Conservation (phyloP, 2,329 filamentous ascomycete genomes). For the Corynespora cassiicola region DNA sequence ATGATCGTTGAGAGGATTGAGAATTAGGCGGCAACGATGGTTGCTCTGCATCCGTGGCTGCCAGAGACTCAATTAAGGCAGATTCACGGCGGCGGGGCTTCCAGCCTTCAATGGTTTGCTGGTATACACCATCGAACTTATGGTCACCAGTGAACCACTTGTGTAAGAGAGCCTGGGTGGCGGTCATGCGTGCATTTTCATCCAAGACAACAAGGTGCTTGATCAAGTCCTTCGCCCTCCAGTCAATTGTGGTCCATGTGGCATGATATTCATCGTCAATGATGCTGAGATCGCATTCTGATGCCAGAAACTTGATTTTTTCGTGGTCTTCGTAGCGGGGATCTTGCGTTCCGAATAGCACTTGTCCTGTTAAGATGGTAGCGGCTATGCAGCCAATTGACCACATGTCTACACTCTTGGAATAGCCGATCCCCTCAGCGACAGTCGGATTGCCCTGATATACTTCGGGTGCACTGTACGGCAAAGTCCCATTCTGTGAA, state of each 20-base stretch:
- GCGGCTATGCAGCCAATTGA: constrained; percentile 64
- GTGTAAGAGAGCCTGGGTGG: constrained; percentile 60
- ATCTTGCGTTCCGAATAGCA: constrained; percentile 53
- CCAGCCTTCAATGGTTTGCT: constrained; percentile 58
- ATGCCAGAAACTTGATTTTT: constrained; percentile 42
- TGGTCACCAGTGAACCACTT: constrained; percentile 63
- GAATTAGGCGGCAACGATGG: too few species aligned
- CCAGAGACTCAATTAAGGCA: constrained; percentile 33
- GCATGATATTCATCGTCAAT: constrained; percentile 49
- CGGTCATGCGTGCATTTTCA: constrained; percentile 58
- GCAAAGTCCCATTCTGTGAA: constrained; percentile 61
- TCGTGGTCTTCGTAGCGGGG: constrained; percentile 25
- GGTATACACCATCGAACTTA: constrained; percentile 59
- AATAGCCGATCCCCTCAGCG: constrained; percentile 54
- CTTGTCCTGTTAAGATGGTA: constrained; percentile 58
- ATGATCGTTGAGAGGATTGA: too few species aligned
- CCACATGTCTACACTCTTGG: constrained; percentile 67
- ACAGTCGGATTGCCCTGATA: constrained; percentile 35
- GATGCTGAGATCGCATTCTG: constrained; percentile 50
- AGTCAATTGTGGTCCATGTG: constrained; percentile 51
- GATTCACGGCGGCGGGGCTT: constrained; percentile 44
- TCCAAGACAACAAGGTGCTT: constrained; percentile 57
- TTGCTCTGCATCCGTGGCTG: too few species aligned
- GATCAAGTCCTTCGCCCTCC: constrained; percentile 61
- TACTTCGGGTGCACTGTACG: constrained; percentile 64